Evolutionary conservation across 257 asterid species (phyloP).

Genomic region (Oldenlandia corymbosa): DNA sequence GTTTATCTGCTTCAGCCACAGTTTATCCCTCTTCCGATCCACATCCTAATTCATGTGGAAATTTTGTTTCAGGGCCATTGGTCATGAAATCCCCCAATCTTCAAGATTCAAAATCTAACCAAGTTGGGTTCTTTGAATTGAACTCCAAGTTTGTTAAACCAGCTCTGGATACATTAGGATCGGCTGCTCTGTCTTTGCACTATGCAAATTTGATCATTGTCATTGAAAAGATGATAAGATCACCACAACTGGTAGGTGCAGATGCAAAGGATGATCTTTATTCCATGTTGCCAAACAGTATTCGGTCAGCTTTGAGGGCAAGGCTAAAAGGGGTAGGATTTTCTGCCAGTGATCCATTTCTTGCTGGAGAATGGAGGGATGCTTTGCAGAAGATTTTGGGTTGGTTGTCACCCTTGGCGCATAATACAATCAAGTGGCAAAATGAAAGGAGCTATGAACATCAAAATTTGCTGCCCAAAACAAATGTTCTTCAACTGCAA

Average conservation of each 20-base stretch:
- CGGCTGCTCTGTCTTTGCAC: constrained; percentile 80
- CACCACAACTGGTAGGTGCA: constrained; percentile 78
- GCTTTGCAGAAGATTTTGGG: constrained; percentile 75
- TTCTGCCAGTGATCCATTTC: constrained; percentile 64
- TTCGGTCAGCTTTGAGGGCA: constrained; percentile 50
- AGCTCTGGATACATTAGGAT: constrained; percentile 56
- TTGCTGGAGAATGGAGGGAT: constrained; percentile 85
- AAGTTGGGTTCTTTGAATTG: constrained; percentile 38
- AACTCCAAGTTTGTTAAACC: constrained; percentile 57
- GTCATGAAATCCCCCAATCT: constrained; percentile 27
- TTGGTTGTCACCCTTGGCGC: constrained; percentile 94
- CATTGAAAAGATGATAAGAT: constrained; percentile 81
- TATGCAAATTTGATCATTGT: constrained; percentile 77
- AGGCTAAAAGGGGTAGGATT: constrained; percentile 74
- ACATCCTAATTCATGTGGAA: constrained; percentile 22
- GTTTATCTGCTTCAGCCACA: constrained; percentile 72
- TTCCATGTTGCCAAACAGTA: constrained; percentile 64
- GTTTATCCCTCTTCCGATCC: constrained; percentile 73
- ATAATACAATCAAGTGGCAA: constrained; percentile 96
- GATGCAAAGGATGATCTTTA: constrained; percentile 91
- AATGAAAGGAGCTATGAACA: constrained; percentile 95
- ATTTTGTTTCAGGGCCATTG: constrained; percentile 60
- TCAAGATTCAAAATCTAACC: constrained; percentile 3
- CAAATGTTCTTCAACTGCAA: constrained; percentile 64
- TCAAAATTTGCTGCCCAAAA: constrained; percentile 48